These are phyloP conservation scores for Kregervanrija delftensis DNA, from an alignment of 805 yeast genomes.

Conservation along the genomic window DNA sequence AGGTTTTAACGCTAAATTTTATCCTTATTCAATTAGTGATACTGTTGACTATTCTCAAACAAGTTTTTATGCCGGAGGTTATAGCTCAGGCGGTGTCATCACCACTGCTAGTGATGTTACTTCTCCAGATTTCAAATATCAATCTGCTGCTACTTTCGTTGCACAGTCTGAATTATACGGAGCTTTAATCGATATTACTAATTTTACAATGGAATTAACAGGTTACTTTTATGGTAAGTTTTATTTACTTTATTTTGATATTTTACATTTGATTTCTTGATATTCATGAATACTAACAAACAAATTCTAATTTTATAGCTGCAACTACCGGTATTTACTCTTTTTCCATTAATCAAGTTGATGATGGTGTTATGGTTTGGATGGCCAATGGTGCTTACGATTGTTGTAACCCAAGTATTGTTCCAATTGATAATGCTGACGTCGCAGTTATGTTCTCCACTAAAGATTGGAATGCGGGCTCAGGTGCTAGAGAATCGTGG, in stretches of 20 bases:
- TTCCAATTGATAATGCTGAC: constrained; percentile 4
- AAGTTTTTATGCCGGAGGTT: constrained; percentile 4
- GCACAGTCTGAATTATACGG: constrained; percentile 5
- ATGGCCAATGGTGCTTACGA: constrained; percentile 28
- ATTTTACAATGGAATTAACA: constrained; percentile 10
- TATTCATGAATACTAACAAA: not conserved
- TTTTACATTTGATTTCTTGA: too few species aligned
- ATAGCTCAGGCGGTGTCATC: constrained; percentile 1
- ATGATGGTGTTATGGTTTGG: constrained; percentile 28
- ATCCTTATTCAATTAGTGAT: constrained; percentile 4
- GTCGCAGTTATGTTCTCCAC: constrained; percentile 7
- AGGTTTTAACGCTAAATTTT: constrained; percentile 9
- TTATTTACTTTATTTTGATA: not conserved
- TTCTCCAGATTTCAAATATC: constrained; percentile 4
- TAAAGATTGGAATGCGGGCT: constrained; percentile 2
- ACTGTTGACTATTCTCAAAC: constrained; percentile 3
- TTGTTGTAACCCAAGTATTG: constrained; percentile 25
- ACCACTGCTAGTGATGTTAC: constrained; percentile 4
- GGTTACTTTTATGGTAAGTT: constrained; percentile 14
- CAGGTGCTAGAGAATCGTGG: constrained; percentile 2
- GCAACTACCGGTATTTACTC: constrained; percentile 23
- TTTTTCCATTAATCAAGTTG: constrained; percentile 18
- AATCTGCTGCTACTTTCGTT: not conserved
- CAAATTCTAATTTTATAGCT: constrained; percentile 13
- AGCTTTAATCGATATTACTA: constrained; percentile 3